Conservation (phyloP, 2,329 filamentous ascomycete genomes). For the Colletotrichum sansevieriae region DNA sequence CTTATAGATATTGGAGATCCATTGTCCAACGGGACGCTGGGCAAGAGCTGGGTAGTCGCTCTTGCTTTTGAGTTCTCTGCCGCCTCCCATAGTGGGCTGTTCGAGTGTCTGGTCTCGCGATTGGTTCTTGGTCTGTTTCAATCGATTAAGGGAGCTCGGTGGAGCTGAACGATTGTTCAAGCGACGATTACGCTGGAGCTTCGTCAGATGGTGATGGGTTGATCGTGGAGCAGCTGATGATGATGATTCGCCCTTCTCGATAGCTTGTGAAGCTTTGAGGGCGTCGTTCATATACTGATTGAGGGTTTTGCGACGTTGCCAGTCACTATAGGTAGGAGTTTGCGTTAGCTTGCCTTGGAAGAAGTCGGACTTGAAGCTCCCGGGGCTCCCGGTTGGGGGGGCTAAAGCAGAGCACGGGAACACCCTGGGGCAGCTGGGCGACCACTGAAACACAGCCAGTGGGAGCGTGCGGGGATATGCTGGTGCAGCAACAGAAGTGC, state of each 20-base stretch:
- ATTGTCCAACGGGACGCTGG: conserved; percentile 74
- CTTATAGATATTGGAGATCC: conserved; percentile 87
- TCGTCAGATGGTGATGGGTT: conserved; percentile 29
- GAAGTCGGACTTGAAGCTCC: conserved; percentile 39
- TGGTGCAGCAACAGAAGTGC: conserved; percentile 35
- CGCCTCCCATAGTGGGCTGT: conserved; percentile 64
- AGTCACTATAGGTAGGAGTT: conserved; percentile 15
- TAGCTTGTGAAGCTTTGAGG: conserved; percentile 24
- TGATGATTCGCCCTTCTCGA: conserved; percentile 13
- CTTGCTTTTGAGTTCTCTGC: conserved; percentile 57
- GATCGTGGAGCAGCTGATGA: not conserved
- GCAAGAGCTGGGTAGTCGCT: conserved; percentile 67
- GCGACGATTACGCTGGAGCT: conserved; percentile 36
- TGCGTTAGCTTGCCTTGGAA: conserved; percentile 34
- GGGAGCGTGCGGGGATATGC: conserved; percentile 37
- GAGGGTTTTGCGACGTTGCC: conserved; percentile 18
- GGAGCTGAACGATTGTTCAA: conserved; percentile 55
- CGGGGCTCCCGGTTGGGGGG: conserved; percentile 19
- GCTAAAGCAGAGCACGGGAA: conserved; percentile 42
- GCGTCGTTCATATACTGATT: conserved; percentile 37
- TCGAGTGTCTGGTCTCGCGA: conserved; percentile 15
- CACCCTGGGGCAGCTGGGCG: conserved; percentile 34
- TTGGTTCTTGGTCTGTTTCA: conserved; percentile 26
- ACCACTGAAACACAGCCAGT: conserved; percentile 38
- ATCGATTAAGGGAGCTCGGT: conserved; percentile 35